phyloP scores from a whole-genome alignment of 208 protist species.

The Leishmania tarentolae region DNA sequence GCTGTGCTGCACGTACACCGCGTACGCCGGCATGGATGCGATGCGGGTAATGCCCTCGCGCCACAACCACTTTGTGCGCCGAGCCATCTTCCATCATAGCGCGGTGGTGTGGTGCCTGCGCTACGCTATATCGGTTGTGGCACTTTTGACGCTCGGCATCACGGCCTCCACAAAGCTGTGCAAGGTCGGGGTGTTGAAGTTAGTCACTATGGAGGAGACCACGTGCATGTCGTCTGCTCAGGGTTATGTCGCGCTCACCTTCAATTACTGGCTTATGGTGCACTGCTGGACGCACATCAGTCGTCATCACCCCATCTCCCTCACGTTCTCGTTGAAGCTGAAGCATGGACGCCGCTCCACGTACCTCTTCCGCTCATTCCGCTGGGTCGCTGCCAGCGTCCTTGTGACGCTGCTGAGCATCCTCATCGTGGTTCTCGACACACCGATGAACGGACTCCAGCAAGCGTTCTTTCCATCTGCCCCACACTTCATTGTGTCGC shows the following conservation, averaged over 20 bases:
- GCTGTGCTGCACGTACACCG: conserved; percentile 84
- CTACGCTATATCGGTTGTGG: conserved; percentile 69
- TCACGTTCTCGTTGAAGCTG: conserved; percentile 68
- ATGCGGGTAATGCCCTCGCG: conserved; percentile 86
- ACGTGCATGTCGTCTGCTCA: conserved; percentile 56
- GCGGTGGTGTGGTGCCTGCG: conserved; percentile 78
- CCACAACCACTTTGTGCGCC: conserved; percentile 87
- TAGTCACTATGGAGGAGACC: conserved; percentile 39
- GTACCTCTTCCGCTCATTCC: conserved; percentile 76
- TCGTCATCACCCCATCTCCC: conserved; percentile 77
- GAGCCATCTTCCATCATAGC: conserved; percentile 82
- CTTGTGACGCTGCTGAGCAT: conserved; percentile 62
- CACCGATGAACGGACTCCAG: conserved; percentile 23
- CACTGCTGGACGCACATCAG: conserved; percentile 92
- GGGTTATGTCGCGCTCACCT: conserved; percentile 80
- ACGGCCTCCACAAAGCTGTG: conserved; percentile 54
- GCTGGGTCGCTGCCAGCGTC: conserved; percentile 62
- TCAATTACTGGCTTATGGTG: conserved; percentile 91
- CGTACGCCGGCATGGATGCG: conserved; percentile 73
- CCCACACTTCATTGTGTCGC: conserved; percentile 56
- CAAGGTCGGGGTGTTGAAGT: conserved; percentile 35
- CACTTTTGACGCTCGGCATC: conserved; percentile 71
- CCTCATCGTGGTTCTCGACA: conserved; percentile 54
- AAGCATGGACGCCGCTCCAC: conserved; percentile 66
- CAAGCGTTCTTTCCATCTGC: conserved; percentile 65